These are phyloP conservation scores for Ogataea zsoltii DNA, from an alignment of 805 yeast genomes.

Conservation along the genomic window DNA sequence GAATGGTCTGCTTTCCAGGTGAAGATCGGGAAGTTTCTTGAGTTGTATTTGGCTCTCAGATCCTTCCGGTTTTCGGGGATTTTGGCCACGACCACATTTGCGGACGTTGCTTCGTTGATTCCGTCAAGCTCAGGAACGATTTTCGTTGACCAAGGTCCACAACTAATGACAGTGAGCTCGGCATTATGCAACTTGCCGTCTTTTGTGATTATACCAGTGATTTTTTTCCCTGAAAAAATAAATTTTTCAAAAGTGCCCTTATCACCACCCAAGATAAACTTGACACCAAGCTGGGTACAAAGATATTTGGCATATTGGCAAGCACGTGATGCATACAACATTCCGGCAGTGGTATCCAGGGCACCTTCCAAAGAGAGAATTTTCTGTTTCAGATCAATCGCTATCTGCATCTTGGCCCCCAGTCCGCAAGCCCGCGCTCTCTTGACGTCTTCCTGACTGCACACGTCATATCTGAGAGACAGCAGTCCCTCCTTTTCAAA, in stretches of 20 bases:
- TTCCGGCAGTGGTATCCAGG: conserved; percentile 35
- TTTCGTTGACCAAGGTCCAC: conserved; percentile 35
- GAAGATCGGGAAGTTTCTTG: conserved; percentile 36
- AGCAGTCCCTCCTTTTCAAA: conserved; percentile 31
- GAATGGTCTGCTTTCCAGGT: conserved; percentile 37
- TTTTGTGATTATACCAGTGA: conserved; percentile 31
- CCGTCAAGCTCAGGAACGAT: conserved; percentile 38
- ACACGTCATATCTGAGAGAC: conserved; percentile 32
- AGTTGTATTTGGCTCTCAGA: conserved; percentile 35
- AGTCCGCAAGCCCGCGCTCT: conserved; percentile 35
- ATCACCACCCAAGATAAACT: conserved; percentile 33
- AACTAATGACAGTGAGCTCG: conserved; percentile 28
- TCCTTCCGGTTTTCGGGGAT: conserved; percentile 39
- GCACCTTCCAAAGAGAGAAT: conserved; percentile 24
- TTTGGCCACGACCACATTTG: conserved; percentile 36
- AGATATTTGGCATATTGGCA: conserved; percentile 32
- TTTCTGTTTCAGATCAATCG: conserved; percentile 16
- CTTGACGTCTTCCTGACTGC: conserved; percentile 28
- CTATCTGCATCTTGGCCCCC: conserved; percentile 26
- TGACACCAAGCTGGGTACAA: conserved; percentile 34
- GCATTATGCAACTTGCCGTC: conserved; percentile 30
- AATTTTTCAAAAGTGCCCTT: conserved; percentile 29
- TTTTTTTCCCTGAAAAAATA: conserved; percentile 21
- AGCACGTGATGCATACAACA: conserved; percentile 37
- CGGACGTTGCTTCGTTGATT: conserved; percentile 38